Evolutionary conservation across 1,284 basidiomycete genomes (phyloP).

Genomic region (Trametes pubescens): DNA sequence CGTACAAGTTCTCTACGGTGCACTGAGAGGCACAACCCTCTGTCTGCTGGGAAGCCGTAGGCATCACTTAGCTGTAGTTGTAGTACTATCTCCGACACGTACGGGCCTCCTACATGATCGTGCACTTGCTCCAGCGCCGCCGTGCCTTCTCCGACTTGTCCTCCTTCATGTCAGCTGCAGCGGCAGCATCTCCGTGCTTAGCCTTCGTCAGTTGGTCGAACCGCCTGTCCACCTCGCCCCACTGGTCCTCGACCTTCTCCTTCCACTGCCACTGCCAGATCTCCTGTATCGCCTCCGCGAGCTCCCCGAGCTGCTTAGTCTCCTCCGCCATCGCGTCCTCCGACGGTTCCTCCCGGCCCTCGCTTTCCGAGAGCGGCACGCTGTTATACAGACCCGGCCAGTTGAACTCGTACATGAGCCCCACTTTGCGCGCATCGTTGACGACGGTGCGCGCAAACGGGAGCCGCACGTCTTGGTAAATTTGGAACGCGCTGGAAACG

Average conservation of each 20-base stretch:
- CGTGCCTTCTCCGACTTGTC: background rate
- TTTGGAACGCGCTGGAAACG: constrained; percentile 22
- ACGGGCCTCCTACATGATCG: too few relatives aligned
- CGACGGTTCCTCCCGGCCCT: constrained; percentile 2
- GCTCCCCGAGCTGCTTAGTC: constrained; percentile 18
- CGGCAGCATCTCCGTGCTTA: background rate
- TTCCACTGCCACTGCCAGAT: constrained; percentile 39
- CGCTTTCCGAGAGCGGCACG: background rate
- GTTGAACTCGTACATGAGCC: constrained; percentile 36
- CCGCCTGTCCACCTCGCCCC: constrained; percentile 29
- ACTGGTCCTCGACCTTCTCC: constrained; percentile 30
- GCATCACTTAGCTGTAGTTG: background rate
- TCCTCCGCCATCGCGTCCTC: background rate
- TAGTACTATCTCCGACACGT: background rate
- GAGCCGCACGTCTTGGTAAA: constrained; percentile 34
- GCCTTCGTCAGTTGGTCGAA: constrained; percentile 13
- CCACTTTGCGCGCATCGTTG: constrained; percentile 24
- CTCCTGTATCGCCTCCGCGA: constrained; percentile 27
- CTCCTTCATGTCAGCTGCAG: background rate
- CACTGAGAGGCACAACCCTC: constrained; percentile 16
- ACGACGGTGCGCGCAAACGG: constrained; percentile 30
- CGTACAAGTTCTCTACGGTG: constrained; percentile 53
- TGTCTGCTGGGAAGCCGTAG: background rate
- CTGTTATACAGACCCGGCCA: constrained; percentile 34
- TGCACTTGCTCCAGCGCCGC: background rate